Percentiles rank a stretch among this genome's conserved stretches.
Evolutionary conservation across 2,329 filamentous ascomycete genomes (phyloP).

Genomic region (Apiospora koreana): DNA sequence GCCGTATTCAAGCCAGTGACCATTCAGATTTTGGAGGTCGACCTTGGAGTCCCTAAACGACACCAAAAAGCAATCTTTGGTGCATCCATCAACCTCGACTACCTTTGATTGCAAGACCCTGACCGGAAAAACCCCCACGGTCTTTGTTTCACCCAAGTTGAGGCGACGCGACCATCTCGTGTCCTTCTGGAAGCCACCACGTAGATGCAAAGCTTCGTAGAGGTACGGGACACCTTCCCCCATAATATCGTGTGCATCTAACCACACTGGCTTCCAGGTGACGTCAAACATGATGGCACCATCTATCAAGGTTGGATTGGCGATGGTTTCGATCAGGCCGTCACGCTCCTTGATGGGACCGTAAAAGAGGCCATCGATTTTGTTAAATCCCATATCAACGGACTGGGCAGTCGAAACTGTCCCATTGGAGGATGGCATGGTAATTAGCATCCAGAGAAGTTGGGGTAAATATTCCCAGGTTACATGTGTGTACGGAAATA

Average conservation of each 20-base stretch:
- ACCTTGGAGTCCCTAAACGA: neutral
- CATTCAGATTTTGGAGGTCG: neutral
- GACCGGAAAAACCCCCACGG: neutral
- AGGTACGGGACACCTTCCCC: neutral
- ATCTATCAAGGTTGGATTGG: neutral
- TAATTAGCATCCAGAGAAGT: neutral
- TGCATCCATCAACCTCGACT: neutral
- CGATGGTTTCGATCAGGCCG: neutral
- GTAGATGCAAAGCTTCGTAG: neutral
- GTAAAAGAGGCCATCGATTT: neutral
- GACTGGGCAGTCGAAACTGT: neutral
- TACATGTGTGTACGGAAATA: neutral
- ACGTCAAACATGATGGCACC: neutral
- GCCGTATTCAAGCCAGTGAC: neutral
- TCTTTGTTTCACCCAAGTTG: neutral
- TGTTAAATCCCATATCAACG: neutral
- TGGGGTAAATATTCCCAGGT: neutral
- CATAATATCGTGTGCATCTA: neutral
- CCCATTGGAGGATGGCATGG: neutral
- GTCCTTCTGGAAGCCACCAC: neutral
- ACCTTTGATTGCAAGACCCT: neutral
- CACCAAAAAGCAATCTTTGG: neutral
- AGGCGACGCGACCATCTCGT: neutral
- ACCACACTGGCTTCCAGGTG: neutral
- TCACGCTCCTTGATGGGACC: neutral